Evolutionary conservation across 2,329 filamentous ascomycete species (phyloP).

Genomic region (Penicillium sp.): DNA sequence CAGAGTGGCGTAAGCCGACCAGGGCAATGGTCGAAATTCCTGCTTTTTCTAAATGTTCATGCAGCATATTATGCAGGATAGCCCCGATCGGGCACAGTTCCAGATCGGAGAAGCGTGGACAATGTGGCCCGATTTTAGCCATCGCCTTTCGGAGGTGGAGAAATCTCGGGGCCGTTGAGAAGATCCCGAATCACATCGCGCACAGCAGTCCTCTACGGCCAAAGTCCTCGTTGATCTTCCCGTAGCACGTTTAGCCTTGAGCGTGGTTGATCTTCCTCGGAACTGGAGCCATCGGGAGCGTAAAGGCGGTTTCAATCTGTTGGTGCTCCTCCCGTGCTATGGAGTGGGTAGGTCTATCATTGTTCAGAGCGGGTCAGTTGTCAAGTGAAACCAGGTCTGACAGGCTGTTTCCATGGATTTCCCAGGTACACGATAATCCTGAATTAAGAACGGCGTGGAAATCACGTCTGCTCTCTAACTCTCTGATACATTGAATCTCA

Average conservation of each 20-base stretch:
- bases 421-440: background rate
- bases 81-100: background rate
- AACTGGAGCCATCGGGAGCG: background rate
- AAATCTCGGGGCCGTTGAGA: slow-evolving; percentile 24
- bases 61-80: background rate
- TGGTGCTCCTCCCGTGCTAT: background rate
- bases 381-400: slow-evolving; percentile 12
- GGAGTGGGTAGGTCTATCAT: background rate
- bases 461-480: background rate
- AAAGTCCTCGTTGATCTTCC: slow-evolving; percentile 16
- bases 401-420: slow-evolving; percentile 11
- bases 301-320: background rate
- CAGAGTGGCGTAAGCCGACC: background rate
- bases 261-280: slow-evolving; percentile 4
- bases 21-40: background rate
- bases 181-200: slow-evolving; percentile 20
- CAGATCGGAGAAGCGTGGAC: background rate
- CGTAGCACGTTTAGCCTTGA: background rate
- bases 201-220: slow-evolving; percentile 14
- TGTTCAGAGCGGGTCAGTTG: slow-evolving; percentile 3
- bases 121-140: slow-evolving; percentile 1
- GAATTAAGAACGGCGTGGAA: background rate
- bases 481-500: background rate
- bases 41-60: background rate
- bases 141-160: slow-evolving; percentile 17